A percentile compares a stretch with the other conserved stretches of the same genome.
Evolutionary conservation across 2,329 filamentous ascomycete species (phyloP).

Genomic region (Claviceps maximensis): DNA sequence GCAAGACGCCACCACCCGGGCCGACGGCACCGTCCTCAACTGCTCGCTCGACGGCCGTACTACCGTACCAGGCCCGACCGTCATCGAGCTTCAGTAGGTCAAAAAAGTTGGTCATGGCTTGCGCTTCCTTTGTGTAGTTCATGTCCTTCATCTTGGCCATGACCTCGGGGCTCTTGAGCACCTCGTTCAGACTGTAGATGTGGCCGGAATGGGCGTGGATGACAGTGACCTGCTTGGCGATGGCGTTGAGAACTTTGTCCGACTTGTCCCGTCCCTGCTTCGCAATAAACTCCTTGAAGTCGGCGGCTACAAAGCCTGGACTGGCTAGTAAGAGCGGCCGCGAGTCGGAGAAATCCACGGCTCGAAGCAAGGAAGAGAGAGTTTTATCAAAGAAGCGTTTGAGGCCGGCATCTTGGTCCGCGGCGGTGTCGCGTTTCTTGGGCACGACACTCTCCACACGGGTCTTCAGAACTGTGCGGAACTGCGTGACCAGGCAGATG

Average conservation of each 20-base stretch:
- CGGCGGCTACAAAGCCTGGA: slow-evolving; percentile 73
- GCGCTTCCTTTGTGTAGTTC: slow-evolving; percentile 75
- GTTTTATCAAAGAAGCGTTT: slow-evolving; percentile 63
- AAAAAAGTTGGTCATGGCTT: slow-evolving; percentile 73
- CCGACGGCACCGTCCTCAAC: slow-evolving; percentile 82
- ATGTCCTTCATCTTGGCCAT: slow-evolving; percentile 67
- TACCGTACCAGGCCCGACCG: slow-evolving; percentile 81
- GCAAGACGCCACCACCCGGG: slow-evolving; percentile 66
- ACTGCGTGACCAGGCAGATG: slow-evolving; percentile 70
- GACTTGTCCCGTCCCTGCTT: slow-evolving; percentile 42
- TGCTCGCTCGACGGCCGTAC: slow-evolving; percentile 66
- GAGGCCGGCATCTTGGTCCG: slow-evolving; percentile 58
- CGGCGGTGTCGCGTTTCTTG: slow-evolving; percentile 51
- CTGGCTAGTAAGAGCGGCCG: slow-evolving; percentile 73
- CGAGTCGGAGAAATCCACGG: slow-evolving; percentile 59
- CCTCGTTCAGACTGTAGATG: slow-evolving; percentile 75
- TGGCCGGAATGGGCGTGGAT: slow-evolving; percentile 80
- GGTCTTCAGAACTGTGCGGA: slow-evolving; percentile 58
- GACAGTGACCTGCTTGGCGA: slow-evolving; percentile 52
- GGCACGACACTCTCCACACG: slow-evolving; percentile 51
- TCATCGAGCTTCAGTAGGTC: slow-evolving; percentile 70
- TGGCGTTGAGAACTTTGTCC: slow-evolving; percentile 56
- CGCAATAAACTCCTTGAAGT: slow-evolving; percentile 63
- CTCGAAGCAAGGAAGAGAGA: slow-evolving; percentile 60
- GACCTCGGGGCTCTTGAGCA: slow-evolving; percentile 70